Evolutionary conservation across 2,329 filamentous ascomycete genomes (phyloP).

Genomic region (Curvularia eragrostidis): DNA sequence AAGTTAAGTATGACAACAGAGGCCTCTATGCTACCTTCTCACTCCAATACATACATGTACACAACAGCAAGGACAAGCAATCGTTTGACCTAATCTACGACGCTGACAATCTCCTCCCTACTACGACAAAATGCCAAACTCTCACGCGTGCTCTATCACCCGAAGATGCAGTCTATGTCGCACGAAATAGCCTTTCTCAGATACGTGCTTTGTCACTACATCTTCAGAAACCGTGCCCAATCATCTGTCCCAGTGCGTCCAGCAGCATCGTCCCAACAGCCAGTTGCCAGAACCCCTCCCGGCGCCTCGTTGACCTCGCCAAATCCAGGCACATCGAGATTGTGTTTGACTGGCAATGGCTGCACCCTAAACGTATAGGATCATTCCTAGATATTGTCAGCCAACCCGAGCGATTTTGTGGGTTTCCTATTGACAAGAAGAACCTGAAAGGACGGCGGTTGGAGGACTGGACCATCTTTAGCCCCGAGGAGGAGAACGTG

Average conservation of each 20-base stretch:
- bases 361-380: neutral
- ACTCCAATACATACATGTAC: neutral
- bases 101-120: neutral
- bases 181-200: neutral
- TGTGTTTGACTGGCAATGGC: neutral
- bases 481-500: conserved; percentile 1
- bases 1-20: neutral
- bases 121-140: neutral
- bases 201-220: neutral
- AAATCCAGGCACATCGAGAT: neutral
- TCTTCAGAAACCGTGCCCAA: neutral
- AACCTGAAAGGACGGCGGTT: neutral
- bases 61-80: neutral
- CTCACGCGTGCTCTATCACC: neutral
- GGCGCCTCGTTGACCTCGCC: neutral
- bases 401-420: neutral
- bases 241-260: neutral
- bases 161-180: neutral
- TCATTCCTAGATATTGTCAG: neutral
- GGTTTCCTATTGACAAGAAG: neutral
- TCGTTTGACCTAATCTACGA: neutral
- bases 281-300: neutral
- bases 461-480: neutral
- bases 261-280: too few relatives aligned
- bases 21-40: neutral